phyloP scores from a whole-genome alignment of 1,284 basidiomycete genomes.

The Athelia sp. region DNA sequence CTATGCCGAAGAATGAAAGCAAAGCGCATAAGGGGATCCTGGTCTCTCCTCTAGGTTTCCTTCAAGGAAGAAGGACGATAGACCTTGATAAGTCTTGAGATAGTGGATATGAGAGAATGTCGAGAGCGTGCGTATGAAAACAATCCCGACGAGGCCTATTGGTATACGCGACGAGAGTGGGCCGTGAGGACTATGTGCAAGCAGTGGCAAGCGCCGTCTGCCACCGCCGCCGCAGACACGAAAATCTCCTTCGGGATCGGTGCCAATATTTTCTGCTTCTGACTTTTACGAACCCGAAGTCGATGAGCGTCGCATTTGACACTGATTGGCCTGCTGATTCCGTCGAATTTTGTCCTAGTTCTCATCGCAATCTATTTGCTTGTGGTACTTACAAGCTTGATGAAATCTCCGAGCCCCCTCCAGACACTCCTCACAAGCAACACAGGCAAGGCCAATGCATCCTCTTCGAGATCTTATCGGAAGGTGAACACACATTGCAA shows the following conservation, averaged over 20 bases:
- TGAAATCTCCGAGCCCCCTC: slow-evolving; percentile 16
- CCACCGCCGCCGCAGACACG: no score
- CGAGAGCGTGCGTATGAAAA: not conserved
- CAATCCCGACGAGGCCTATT: not conserved
- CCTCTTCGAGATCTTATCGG: slow-evolving; percentile 47
- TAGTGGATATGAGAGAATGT: no score
- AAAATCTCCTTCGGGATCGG: not conserved
- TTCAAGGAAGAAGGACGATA: no score
- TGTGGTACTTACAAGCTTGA: slow-evolving; percentile 88
- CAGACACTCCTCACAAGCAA: slow-evolving; percentile 23
- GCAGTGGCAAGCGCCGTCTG: no score
- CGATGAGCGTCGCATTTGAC: slow-evolving; percentile 37
- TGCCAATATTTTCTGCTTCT: not conserved
- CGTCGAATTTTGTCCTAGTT: slow-evolving; percentile 81
- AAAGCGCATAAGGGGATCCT: slow-evolving; percentile 38
- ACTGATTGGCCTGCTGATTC: slow-evolving; percentile 86
- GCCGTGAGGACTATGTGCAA: not conserved
- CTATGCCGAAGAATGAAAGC: slow-evolving; percentile 40
- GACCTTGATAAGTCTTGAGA: no score
- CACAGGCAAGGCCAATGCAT: slow-evolving; percentile 63
- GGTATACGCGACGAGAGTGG: not conserved
- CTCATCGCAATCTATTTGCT: slow-evolving; percentile 58
- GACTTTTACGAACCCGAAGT: slow-evolving; percentile 1
- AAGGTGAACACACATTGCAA: slow-evolving; percentile 17
- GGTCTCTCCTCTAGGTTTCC: no score